Evolutionary conservation across 129 eudicot species (phyloP), one percentile per base, ranked within the genome.

Genomic region (Chrysanthemum seticuspe): DNA sequence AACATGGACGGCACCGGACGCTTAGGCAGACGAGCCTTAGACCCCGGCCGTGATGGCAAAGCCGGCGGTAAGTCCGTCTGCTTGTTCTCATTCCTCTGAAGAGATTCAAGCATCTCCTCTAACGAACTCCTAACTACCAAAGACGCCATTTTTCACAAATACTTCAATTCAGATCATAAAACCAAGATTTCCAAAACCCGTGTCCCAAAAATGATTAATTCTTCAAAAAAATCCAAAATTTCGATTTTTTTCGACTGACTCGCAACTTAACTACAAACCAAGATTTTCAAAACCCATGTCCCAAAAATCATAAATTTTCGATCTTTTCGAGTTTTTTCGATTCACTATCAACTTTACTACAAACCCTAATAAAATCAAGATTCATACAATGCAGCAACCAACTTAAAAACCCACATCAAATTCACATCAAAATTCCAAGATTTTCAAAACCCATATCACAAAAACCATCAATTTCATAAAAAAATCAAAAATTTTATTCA

Each of bases 21-120:
- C 76, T 81, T 83, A 9, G 93, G 97, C 27, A 81, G 87, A 49
- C 98, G 90, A 8, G 95, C 86, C 65, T 70, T 78, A 2, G 95
- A 85, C 2, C 82, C 82, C 10, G 98, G 98, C 21, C 98, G 76
- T 1, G 89, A 44, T 0, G 98, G 98, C 29, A 94, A 69, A 16
- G 85, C 97, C 47, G 98, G 98, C 18, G 97, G 98, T 68, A 81
- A 12, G 82, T 94, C 97, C 71, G 82, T 79, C 1, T 90, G 86
- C 82, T 85, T 84, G 5, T 53, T 54, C 54, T 78, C 96, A 53
- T 81, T 81, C 61, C 74, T 83, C 75, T 77, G 87, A 76, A 94
- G 87, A 53, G 83, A 76, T 13, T 90, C 93, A 49, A 94, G 76
- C 98, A 94, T 87, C 78, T 87, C 98, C 86, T 94, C 98, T 79